Percentiles rank a stretch among this genome's conserved stretches.
phyloP scores from a whole-genome alignment of 1,139 yeast species.

The Protomyces gravidus region DNA sequence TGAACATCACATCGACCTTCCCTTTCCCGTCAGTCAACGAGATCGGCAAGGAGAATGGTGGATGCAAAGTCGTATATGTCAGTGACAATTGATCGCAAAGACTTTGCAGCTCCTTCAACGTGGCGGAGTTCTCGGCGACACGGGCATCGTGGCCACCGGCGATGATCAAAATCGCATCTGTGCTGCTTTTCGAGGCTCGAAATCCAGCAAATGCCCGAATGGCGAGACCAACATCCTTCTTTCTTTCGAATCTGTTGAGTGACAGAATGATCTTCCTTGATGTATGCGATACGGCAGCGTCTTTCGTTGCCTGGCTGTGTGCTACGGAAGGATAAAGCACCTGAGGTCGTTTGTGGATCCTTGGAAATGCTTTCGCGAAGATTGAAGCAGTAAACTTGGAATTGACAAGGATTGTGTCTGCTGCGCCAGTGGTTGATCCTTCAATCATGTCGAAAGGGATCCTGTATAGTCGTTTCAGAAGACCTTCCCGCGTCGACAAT shows the following conservation, averaged over 20 bases:
- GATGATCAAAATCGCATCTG: constrained; percentile 31
- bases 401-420: constrained; percentile 82
- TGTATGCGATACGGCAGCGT: constrained; percentile 13
- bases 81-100: constrained; percentile 50
- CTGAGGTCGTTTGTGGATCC: constrained; percentile 52
- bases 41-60: constrained; percentile 21
- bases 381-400: constrained; percentile 73
- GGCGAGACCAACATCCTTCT: constrained; percentile 78
- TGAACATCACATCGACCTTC: constrained; percentile 57
- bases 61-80: constrained; percentile 47
- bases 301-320: constrained; percentile 12
- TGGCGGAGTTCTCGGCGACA: constrained; percentile 70
- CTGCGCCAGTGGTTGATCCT: constrained; percentile 67
- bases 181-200: constrained; percentile 34
- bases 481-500: constrained; percentile 54
- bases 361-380: constrained; percentile 59
- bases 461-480: constrained; percentile 63
- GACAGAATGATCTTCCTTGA: constrained; percentile 55
- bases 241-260: constrained; percentile 80
- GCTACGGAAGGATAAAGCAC: constrained; percentile 91
- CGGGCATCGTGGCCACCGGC: constrained; percentile 78
- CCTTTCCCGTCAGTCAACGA: constrained; percentile 33
- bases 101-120: constrained; percentile 56
- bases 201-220: constrained; percentile 56
- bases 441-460: constrained; percentile 77